Base-by-base conservation (phyloP, 768 basidiomycete species). In the Myochromella boudieri region DNA sequence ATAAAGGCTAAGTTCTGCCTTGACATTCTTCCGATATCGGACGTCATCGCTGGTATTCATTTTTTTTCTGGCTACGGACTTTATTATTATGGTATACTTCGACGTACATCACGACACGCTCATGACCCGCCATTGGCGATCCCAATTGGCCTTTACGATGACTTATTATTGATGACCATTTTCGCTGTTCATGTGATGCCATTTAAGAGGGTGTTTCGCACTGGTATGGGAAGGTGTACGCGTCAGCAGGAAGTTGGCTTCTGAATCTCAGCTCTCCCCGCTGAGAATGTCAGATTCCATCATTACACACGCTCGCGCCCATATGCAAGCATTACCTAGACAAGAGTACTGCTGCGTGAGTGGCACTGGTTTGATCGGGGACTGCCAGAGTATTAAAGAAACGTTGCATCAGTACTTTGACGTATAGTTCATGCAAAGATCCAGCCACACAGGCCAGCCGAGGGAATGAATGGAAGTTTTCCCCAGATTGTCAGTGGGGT, bases 1-100 rank as follows among this genome's bases (percentile, higher is more conserved):
- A 83, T 72, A 78, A 77, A 53, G 74, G 75, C 53, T 80, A 71
- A 58, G 63, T 51, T n/a, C n/a, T n/a, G 53, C 53, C 29, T 49
- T 40, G 39, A 40, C 27, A 48, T 44, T 37, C 49, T 48, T 47
- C 36, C 37, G 49, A 49, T 52, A 56, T 59, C 60, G 56, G 46
- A 52, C 58, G 45, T 60, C 55, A 58, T 59, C 52, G 56, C 53
- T 59, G 49, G 60, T 50, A 49, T 55, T 52, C 47, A 55, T 49
- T 61, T 57, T 51, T 54, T 52, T 56, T 53, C 58, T 61, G 63
- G 59, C 52, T 51, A 55, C 58, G 57, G 57, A 59, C 49, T 43
- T 37, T 44, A 37, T 47, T 66, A 38, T 47, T 66, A 63, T 62
- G 67, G 68, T 59, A 49, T 34, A 37, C 53, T 42, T 62, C 48